phyloP scores from a whole-genome alignment of 2,329 filamentous ascomycete genomes.

The Xylariaceae sp. region DNA sequence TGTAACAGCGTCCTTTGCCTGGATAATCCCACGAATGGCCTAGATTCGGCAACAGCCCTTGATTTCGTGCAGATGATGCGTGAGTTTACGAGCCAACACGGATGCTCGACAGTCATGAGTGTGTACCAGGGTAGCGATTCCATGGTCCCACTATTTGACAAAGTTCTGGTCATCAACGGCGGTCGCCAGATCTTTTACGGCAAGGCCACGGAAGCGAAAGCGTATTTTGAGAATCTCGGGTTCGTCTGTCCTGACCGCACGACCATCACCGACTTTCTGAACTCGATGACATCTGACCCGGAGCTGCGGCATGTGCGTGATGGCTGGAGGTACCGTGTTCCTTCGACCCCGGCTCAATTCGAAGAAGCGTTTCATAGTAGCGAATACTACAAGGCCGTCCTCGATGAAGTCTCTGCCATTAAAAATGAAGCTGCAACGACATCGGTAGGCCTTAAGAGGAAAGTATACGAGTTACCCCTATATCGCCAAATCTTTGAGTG shows the following conservation, averaged over 20 bases:
- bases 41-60: conserved; percentile 70
- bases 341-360: conserved; percentile 64
- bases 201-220: conserved; percentile 54
- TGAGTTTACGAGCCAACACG: conserved; percentile 58
- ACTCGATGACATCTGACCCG: conserved; percentile 58
- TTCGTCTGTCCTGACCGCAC: conserved; percentile 63
- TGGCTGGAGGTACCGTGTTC: conserved; percentile 45
- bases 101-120: conserved; percentile 60
- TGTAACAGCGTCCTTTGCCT: conserved; percentile 26
- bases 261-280: conserved; percentile 64
- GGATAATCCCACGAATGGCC: conserved; percentile 59
- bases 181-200: conserved; percentile 70
- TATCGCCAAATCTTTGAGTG: conserved; percentile 46
- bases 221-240: conserved; percentile 65
- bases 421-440: not conserved
- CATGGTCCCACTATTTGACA: conserved; percentile 67
- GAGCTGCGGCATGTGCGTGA: conserved; percentile 49
- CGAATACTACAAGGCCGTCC: conserved; percentile 28
- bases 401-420: not conserved
- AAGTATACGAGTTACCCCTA: conserved; percentile 32
- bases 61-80: conserved; percentile 60
- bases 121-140: conserved; percentile 66
- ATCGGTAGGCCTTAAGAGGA: not conserved
- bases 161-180: conserved; percentile 67
- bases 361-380: conserved; percentile 39